phyloP scores from a whole-genome alignment of 1,139 yeast genomes.

The Arxiozyma slooffiae region DNA sequence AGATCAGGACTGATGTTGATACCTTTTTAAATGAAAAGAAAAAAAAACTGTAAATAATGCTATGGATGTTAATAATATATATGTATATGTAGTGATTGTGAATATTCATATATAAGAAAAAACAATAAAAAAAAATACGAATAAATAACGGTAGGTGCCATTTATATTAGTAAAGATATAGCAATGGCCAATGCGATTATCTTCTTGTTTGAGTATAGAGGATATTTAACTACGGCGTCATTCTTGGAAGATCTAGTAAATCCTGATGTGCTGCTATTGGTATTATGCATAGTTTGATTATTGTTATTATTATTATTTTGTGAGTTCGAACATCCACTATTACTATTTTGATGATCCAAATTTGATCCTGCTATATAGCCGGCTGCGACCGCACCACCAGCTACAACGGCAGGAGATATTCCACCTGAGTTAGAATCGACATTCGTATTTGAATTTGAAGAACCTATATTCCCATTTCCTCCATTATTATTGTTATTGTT shows the following conservation, averaged over 20 bases:
- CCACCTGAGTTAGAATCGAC: conserved; percentile 1
- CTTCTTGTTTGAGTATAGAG: not conserved
- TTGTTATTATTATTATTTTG: not conserved
- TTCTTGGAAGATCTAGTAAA: not conserved
- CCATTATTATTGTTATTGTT: not conserved
- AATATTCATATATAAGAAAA: not conserved
- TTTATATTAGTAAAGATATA: too few relatives aligned
- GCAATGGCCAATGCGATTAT: not conserved
- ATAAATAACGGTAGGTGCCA: not conserved
- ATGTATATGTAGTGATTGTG: not conserved
- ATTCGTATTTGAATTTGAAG: conserved; percentile 3
- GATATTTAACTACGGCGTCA: not conserved
- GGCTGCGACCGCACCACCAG: conserved; percentile 7
- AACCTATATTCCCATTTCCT: not conserved
- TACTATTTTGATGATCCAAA: not conserved
- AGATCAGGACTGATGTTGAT: not conserved
- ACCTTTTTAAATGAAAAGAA: too few relatives aligned
- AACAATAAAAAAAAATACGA: too few relatives aligned
- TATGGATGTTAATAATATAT: too few relatives aligned
- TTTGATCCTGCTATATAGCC: conserved; percentile 2
- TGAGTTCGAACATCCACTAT: not conserved
- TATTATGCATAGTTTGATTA: not conserved
- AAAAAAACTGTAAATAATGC: not conserved
- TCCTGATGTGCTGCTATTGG: not conserved
- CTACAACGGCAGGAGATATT: conserved; percentile 1